Evolutionary conservation across 352 stramenopile genomes (phyloP).

Genomic region (Globisporangium rhizosaccharum): DNA sequence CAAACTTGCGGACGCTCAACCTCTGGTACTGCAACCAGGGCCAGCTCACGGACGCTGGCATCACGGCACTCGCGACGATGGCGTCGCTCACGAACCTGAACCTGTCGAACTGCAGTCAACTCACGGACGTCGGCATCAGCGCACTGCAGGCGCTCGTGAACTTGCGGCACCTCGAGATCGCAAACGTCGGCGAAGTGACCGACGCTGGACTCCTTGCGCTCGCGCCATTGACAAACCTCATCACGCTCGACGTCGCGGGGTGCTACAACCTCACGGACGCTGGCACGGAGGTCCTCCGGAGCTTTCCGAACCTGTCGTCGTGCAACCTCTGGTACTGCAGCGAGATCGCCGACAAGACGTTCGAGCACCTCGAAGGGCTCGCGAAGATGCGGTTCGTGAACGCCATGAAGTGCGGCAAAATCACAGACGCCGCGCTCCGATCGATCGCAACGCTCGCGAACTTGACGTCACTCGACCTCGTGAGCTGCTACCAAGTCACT

Average conservation of each 20-base stretch:
- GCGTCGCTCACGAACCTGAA: conserved; percentile 65
- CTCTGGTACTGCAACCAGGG: conserved; percentile 83
- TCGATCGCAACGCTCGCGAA: conserved; percentile 46
- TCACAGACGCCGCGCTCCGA: conserved; percentile 42
- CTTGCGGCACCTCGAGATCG: conserved; percentile 61
- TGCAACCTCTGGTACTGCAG: conserved; percentile 84
- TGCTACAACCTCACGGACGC: conserved; percentile 80
- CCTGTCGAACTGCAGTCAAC: conserved; percentile 73
- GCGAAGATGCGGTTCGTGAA: conserved; percentile 70
- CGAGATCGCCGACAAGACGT: conserved; percentile 62
- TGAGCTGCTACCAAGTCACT: conserved; percentile 70
- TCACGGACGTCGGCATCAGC: conserved; percentile 56
- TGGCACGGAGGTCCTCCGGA: conserved; percentile 47
- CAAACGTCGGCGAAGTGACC: conserved; percentile 70
- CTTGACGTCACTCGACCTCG: conserved; percentile 68
- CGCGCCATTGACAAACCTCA: conserved; percentile 43
- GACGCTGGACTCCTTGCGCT: conserved; percentile 49
- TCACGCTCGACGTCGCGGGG: conserved; percentile 62
- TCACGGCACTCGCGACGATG: conserved; percentile 39
- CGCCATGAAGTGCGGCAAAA: conserved; percentile 76
- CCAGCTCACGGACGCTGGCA: conserved; percentile 55
- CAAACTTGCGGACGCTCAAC: conserved; percentile 49
- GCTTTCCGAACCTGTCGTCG: conserved; percentile 51
- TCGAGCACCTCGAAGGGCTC: conserved; percentile 43
- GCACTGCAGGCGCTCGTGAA: conserved; percentile 48